Conservation (phyloP, 257 asterid species). For the Plantago ovata region DNA sequence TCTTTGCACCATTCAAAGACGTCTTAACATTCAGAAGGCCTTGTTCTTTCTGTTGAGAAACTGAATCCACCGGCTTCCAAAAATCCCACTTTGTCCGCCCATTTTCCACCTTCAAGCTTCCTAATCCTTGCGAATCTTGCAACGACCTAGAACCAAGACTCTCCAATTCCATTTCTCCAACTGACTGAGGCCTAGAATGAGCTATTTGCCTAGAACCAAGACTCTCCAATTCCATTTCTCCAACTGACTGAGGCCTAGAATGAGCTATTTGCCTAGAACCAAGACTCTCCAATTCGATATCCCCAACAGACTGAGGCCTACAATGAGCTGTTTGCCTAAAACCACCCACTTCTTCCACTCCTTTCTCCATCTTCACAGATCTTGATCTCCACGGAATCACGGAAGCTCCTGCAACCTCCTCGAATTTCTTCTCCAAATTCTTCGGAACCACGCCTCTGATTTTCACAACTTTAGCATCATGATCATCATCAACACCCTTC, state of each 20-base stretch:
- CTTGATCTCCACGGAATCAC: conserved; percentile 48
- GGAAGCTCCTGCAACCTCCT: conserved; percentile 40
- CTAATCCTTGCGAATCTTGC: conserved; percentile 29
- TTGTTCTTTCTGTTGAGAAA: conserved; percentile 15
- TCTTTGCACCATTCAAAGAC: conserved; percentile 17
- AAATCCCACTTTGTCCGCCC: conserved; percentile 22
- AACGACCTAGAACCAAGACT: conserved; percentile 33
- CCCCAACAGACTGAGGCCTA: conserved; percentile 60
- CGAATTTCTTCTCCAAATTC: conserved; percentile 60
- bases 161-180: conserved; percentile 52
- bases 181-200: conserved; percentile 53
- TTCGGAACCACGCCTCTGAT: conserved; percentile 46
- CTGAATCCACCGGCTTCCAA: conserved; percentile 23
- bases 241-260: conserved; percentile 61
- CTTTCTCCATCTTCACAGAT: conserved; percentile 36
- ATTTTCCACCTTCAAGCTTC: conserved; percentile 23
- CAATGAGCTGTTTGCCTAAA: conserved; percentile 25
- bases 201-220: conserved; percentile 18
- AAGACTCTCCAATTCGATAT: too few species aligned
- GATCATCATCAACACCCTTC: conserved; percentile 19
- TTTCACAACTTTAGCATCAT: conserved; percentile 30
- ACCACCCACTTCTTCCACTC: conserved; percentile 26
- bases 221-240: conserved; percentile 46
- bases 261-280: too few species aligned
- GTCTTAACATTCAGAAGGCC: conserved; percentile 24